phyloP scores from a whole-genome alignment of 1,284 basidiomycete genomes.

The Heterobasidion annosum region DNA sequence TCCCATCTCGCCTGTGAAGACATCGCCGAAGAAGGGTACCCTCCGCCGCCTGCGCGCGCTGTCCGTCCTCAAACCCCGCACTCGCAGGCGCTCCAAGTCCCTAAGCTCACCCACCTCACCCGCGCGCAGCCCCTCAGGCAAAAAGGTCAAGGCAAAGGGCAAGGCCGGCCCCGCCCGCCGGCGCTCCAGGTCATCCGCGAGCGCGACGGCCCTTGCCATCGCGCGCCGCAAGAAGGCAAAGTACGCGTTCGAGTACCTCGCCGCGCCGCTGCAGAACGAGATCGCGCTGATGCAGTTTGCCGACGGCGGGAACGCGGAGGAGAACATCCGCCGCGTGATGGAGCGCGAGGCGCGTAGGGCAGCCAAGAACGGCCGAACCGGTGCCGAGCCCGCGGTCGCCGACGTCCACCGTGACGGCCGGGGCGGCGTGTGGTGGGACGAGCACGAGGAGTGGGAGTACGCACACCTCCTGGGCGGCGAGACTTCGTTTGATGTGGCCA shows the following conservation, averaged over 20 bases:
- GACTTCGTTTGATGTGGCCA: neutral
- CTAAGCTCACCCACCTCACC: constrained; percentile 1
- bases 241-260: constrained; percentile 25
- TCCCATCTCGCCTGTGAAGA: neutral
- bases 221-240: constrained; percentile 33
- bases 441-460: constrained; percentile 62
- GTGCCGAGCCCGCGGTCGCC: constrained; percentile 26
- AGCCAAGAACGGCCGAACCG: neutral
- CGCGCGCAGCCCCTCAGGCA: neutral
- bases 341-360: constrained; percentile 15
- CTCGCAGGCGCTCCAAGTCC: constrained; percentile 2
- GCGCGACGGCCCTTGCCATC: constrained; percentile 19
- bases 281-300: constrained; percentile 58
- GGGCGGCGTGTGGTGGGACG: constrained; percentile 62
- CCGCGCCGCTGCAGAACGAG: constrained; percentile 51
- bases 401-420: constrained; percentile 48
- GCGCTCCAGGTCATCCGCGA: neutral
- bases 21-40: neutral
- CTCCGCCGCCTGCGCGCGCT: constrained; percentile 18
- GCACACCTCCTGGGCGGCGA: constrained; percentile 40
- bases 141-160: neutral
- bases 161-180: neutral
- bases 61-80: neutral
- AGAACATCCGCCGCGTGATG: constrained; percentile 48
- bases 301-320: constrained; percentile 49